These are phyloP conservation scores for Cladosporium sp. DNA, from an alignment of 2,329 filamentous ascomycete genomes.

Conservation along the genomic window DNA sequence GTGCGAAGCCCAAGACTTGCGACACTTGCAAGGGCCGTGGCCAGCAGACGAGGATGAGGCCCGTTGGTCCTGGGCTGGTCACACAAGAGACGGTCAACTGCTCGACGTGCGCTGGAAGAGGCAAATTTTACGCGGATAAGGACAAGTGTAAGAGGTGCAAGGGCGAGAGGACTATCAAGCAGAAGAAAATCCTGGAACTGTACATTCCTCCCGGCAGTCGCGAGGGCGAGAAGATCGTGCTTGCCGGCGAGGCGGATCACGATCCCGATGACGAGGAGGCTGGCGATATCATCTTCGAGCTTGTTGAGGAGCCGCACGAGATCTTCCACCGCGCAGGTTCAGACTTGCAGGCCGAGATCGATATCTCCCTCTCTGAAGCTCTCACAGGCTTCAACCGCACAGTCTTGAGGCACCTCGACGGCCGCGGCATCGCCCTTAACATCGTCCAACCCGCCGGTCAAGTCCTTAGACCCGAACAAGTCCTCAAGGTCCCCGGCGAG, in stretches of 20 bases:
- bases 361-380: conserved; percentile 77
- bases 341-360: conserved; percentile 77
- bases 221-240: conserved; percentile 80
- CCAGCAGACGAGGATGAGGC: conserved; percentile 69
- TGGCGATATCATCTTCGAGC: conserved; percentile 86
- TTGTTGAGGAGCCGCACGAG: conserved; percentile 77
- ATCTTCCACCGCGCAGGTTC: conserved; percentile 77
- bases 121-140: conserved; percentile 87
- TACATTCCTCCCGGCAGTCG: conserved; percentile 83
- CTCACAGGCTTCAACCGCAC: conserved; percentile 85
- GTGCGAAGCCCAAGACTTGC: conserved; percentile 78
- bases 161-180: conserved; percentile 77
- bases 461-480: conserved; percentile 75
- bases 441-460: conserved; percentile 69
- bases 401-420: conserved; percentile 88
- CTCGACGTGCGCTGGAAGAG: conserved; percentile 78
- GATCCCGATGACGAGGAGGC: conserved; percentile 81
- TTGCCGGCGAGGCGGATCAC: conserved; percentile 94
- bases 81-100: conserved; percentile 76
- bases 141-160: conserved; percentile 99
- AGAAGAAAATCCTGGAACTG: conserved; percentile 91
- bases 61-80: conserved; percentile 81
- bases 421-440: conserved; percentile 77
- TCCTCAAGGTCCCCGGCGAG: conserved; percentile 80
- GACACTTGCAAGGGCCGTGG: conserved; percentile 78